phyloP scores from a whole-genome alignment of 495 filamentous ascomycete genomes.

The Talaromyces wortmannii region DNA sequence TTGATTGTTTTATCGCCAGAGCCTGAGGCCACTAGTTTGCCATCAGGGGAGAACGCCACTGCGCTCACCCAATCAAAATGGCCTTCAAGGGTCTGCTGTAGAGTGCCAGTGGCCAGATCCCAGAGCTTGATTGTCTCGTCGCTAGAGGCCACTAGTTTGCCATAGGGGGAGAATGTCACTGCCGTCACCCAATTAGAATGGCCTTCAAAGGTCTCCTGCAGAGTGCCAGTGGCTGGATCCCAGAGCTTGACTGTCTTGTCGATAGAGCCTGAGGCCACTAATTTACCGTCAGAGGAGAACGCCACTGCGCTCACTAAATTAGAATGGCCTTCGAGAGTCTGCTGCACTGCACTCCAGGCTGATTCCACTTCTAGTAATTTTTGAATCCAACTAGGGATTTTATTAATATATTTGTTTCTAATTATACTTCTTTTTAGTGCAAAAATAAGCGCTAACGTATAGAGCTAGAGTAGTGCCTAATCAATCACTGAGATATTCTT shows the following conservation, averaged over 20 bases:
- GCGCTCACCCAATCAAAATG: too few species aligned
- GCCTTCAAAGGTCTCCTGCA: slow-evolving; percentile 10
- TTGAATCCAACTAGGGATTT: not conserved
- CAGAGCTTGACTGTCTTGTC: slow-evolving; percentile 23
- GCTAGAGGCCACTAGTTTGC: too few species aligned
- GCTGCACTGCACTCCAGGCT: slow-evolving; percentile 14
- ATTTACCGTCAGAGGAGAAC: slow-evolving; percentile 8
- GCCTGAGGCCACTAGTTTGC: too few species aligned
- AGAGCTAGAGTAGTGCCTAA: slow-evolving; percentile 15
- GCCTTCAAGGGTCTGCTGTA: too few species aligned
- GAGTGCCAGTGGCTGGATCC: too few species aligned
- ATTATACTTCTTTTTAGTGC: slow-evolving; percentile 8
- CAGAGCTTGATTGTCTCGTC: too few species aligned
- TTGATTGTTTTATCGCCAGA: too few species aligned
- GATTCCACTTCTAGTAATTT: slow-evolving; percentile 7
- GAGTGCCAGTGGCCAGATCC: too few species aligned
- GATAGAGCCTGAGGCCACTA: too few species aligned
- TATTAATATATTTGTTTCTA: not conserved
- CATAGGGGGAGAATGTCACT: slow-evolving; percentile 6
- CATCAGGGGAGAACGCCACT: too few species aligned
- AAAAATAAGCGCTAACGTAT: slow-evolving; percentile 20
- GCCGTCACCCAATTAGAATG: not conserved
- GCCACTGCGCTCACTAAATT: slow-evolving; percentile 2
- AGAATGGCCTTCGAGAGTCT: slow-evolving; percentile 18
- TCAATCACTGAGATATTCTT: slow-evolving; percentile 16